Base-by-base conservation (phyloP, 2,329 filamentous ascomycete genomes). In the Amphichorda felina region DNA sequence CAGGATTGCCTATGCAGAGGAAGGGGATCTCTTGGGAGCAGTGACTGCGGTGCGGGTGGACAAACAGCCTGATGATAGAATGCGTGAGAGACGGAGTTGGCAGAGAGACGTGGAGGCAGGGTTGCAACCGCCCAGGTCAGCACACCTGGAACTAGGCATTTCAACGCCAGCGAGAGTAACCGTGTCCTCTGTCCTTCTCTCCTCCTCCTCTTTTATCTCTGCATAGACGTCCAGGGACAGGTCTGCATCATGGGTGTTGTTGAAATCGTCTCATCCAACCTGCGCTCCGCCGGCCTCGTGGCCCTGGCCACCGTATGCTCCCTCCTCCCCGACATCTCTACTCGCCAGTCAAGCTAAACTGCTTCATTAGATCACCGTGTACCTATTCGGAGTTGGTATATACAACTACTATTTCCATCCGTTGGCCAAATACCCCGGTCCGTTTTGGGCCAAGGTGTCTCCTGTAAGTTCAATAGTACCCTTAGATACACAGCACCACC, bases 371-470 rank as follows among this genome's bases (percentile, higher is more conserved):
- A 16, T 4, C 28, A 16, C 22, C 18, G 24, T 42, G 5, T 45
- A 42, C 24, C 17, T 44, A 18, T 16, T 41, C 15, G 38, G 35
- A 14, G 22, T 30, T n/a, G 18, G 21, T 29, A 37, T 50, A 22
- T 53, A 53, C 41, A 51, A 52, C 38, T 37, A 53, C 22, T 55
- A 47, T 42, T 46, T 55, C 37, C 53, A 56, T 40, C 51, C 50
- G 8, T 43, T 55, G 21, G 40, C 43, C 27, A 42, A 44, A 27
- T 50, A 45, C 31, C 49, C 50, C 8, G 50, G 50, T 15, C 49
- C 50, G 8, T 38, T 42, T 13, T 30, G 41, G 10, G 42, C 45
- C 33, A 38, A 36, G 33, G 38, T 40, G 15, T 44, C 38, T 3
- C 41, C 43, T 7, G 42, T 41, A 37, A 22, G 38, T 25, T 16